These are phyloP conservation scores for Dothiorella sarmentorum DNA, from an alignment of 2,329 filamentous ascomycete species.

Conservation along the genomic window DNA sequence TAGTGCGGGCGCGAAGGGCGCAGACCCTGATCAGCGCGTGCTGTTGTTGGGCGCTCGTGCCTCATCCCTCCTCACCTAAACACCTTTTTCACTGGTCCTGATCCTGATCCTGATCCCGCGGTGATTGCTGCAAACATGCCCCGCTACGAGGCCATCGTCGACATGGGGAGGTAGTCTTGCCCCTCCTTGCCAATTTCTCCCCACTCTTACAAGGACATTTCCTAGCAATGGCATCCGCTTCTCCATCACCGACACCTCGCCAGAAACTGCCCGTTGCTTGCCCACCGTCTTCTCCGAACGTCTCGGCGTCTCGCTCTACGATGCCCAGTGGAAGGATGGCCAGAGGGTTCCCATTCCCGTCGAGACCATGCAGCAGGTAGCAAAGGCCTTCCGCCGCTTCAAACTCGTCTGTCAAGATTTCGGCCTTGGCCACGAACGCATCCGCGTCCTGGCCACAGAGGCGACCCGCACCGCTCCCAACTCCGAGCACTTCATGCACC, in stretches of 20 bases:
- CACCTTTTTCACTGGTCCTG: no score
- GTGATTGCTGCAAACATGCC: neutral
- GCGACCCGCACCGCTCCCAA: conserved; percentile 81
- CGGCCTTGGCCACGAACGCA: conserved; percentile 60
- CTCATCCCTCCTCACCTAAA: neutral
- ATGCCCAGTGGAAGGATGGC: conserved; percentile 58
- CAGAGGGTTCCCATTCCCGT: conserved; percentile 51
- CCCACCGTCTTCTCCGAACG: conserved; percentile 75
- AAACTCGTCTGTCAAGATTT: conserved; percentile 67
- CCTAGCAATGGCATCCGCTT: conserved; percentile 86
- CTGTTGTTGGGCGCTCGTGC: neutral
- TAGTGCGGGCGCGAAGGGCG: neutral
- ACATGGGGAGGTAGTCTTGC: conserved; percentile 22
- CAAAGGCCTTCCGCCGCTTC: conserved; percentile 67
- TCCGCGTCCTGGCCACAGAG: conserved; percentile 80
- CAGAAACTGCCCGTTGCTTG: conserved; percentile 67
- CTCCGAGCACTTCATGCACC: conserved; percentile 61
- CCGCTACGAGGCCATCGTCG: conserved; percentile 20
- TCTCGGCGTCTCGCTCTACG: conserved; percentile 79
- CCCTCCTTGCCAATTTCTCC: neutral
- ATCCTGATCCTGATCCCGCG: no score
- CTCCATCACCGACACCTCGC: conserved; percentile 78
- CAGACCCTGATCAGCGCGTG: neutral
- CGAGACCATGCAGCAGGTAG: conserved; percentile 62
- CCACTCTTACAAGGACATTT: neutral